These are phyloP conservation scores for Cercospora sojina DNA, from an alignment of 2,329 filamentous ascomycete species.

Conservation along the genomic window DNA sequence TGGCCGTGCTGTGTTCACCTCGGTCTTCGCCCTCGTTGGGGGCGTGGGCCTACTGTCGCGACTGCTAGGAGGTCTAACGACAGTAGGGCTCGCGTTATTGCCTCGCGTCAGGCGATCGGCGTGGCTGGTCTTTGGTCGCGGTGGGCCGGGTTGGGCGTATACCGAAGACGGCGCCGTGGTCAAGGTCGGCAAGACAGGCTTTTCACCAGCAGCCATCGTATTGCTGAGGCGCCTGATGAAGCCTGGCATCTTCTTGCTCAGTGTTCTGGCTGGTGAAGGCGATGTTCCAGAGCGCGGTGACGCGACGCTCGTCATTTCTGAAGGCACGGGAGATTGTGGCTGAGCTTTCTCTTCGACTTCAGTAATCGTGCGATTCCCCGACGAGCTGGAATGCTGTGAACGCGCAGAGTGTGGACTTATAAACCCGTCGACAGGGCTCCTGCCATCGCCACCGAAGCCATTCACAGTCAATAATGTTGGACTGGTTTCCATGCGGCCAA, in stretches of 20 bases:
- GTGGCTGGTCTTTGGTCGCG: conserved; percentile 28
- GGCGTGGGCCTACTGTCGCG: conserved; percentile 17
- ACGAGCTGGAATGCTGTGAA: conserved; percentile 29
- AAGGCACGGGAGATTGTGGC: conserved; percentile 18
- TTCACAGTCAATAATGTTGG: conserved; percentile 26
- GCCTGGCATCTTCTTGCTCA: conserved; percentile 35
- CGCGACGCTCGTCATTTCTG: conserved; percentile 10
- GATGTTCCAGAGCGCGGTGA: conserved; percentile 24
- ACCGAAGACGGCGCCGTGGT: conserved; percentile 26
- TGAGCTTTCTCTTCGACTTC: conserved; percentile 19
- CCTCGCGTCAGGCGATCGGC: conserved; percentile 17
- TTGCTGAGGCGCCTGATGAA: conserved; percentile 38
- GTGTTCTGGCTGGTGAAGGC: conserved; percentile 29
- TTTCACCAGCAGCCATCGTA: conserved; percentile 23
- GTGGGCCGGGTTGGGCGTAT: conserved; percentile 16
- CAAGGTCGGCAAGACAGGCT: conserved; percentile 24
- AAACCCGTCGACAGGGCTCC: conserved; percentile 23
- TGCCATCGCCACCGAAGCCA: conserved; percentile 20
- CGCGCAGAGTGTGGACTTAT: conserved; percentile 27
- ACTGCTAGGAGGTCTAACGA: conserved; percentile 16
- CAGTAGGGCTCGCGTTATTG: background rate
- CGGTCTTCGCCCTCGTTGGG: conserved; percentile 20
- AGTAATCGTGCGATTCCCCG: conserved; percentile 30
- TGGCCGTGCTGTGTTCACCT: conserved; percentile 17
- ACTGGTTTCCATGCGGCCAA: conserved; percentile 35